Evolutionary conservation across 208 protist genomes (phyloP), one percentile per base, ranked within the genome.

Genomic region (Leishmania guyanensis): DNA sequence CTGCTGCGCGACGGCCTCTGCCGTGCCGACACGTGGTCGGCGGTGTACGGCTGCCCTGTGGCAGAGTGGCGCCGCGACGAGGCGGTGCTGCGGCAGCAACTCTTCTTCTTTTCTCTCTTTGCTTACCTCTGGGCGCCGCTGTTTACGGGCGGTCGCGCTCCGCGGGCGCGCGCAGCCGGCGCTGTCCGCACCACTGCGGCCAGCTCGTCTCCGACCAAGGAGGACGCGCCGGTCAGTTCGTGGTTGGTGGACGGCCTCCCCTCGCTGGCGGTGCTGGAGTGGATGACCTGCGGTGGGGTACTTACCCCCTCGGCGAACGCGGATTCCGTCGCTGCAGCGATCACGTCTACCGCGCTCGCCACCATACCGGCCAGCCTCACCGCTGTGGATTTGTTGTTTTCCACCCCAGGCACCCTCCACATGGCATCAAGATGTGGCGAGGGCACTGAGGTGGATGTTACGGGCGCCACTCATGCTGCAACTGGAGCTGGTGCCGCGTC

Each of bases 101-200:
- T 96, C 74, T 96, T 97, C 87, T 97, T 95, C 77, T 97, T 97
- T 79, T 76, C 92, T 12, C 68, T 94, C 29, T 94, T 96, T 70
- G 50, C 89, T 22, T 88, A 88, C 54, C 78, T 97, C 6, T 97
- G 94, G 92, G 84, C 90, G 5, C 94, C 94, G 39, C 84, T 97
- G 22, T 97, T 97, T 80, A 88, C 88, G 22, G 91, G 88, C 33
- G 88, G 87, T 46, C 70, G 81, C 26, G 60, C 75, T 8, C 58
- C 80, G 62, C 80, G 71, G 46, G 62, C 64, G 39, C 77, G 74
- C 20, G 46, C 60, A 12, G 39, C 60, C 8, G 68, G 36, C 53
- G 36, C 46, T 33, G 69, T n/a, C 33, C 43, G 64, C 64, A 82
- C 76, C 26, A 43, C 70, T 12, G 53, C 53, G 33, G 66, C 65